Percentiles rank a stretch among this genome's conserved stretches.
These are phyloP conservation scores for Thelonectria olida DNA, from an alignment of 2,329 filamentous ascomycete species.

Conservation along the genomic window DNA sequence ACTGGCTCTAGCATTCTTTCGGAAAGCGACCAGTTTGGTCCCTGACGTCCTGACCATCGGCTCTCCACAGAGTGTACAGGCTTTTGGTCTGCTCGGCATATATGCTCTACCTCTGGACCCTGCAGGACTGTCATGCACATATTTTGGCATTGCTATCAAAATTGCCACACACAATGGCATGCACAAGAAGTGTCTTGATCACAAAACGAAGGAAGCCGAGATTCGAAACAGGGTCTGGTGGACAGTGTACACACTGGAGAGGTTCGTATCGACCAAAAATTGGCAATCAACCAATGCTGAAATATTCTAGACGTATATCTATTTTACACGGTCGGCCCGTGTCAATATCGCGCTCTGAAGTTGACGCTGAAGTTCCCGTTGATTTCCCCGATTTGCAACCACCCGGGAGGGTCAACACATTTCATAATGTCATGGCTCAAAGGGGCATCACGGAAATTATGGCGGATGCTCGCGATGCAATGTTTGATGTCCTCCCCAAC, in stretches of 20 bases:
- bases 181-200: constrained; percentile 5
- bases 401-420: constrained; percentile 25
- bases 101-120: constrained; percentile 32
- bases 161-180: constrained; percentile 30
- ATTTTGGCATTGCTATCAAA: constrained; percentile 35
- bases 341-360: constrained; percentile 26
- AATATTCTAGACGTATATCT: constrained; percentile 26
- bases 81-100: constrained; percentile 31
- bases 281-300: background rate
- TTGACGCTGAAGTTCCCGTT: constrained; percentile 19
- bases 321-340: constrained; percentile 33
- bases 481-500: constrained; percentile 2
- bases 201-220: constrained; percentile 5
- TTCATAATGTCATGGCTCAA: constrained; percentile 30
- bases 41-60: constrained; percentile 27
- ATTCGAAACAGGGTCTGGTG: constrained; percentile 35
- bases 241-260: constrained; percentile 34
- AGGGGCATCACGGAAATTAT: constrained; percentile 31
- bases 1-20: constrained; percentile 25
- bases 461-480: constrained; percentile 32
- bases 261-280: constrained; percentile 4
- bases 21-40: constrained; percentile 20
- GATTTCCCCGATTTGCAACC: constrained; percentile 26
- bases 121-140: constrained; percentile 31
- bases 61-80: constrained; percentile 32